phyloP scores from a whole-genome alignment of 495 filamentous ascomycete genomes.

The Tuber indicum region DNA sequence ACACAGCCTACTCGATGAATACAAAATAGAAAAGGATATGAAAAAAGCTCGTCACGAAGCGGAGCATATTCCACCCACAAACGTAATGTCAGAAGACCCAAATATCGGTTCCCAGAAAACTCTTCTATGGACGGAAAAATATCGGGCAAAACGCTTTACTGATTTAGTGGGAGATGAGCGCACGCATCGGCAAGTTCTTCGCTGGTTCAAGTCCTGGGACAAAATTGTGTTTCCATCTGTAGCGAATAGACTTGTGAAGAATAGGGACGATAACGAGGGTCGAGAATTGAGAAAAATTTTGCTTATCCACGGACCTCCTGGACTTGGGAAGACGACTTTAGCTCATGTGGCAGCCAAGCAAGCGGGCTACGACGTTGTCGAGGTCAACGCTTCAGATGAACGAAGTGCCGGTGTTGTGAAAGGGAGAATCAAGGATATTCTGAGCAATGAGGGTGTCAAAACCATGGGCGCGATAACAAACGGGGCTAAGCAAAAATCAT shows the following conservation, averaged over 20 bases:
- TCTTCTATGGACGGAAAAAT: slow-evolving; percentile 79
- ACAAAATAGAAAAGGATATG: slow-evolving; percentile 35
- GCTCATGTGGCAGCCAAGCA: slow-evolving; percentile 94
- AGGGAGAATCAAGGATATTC: slow-evolving; percentile 75
- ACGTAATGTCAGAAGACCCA: slow-evolving; percentile 27
- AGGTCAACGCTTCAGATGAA: slow-evolving; percentile 82
- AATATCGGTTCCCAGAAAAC: slow-evolving; percentile 48
- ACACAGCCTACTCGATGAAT: slow-evolving; percentile 66
- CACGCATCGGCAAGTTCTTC: slow-evolving; percentile 82
- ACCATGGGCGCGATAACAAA: slow-evolving; percentile 62
- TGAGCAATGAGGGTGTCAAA: slow-evolving; percentile 88
- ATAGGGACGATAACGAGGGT: slow-evolving; percentile 53
- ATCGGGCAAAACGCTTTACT: slow-evolving; percentile 83
- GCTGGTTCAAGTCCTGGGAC: slow-evolving; percentile 94
- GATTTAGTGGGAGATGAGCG: slow-evolving; percentile 91
- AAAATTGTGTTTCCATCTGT: slow-evolving; percentile 71
- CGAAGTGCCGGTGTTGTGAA: slow-evolving; percentile 73
- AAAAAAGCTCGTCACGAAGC: slow-evolving; percentile 18
- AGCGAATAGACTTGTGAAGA: slow-evolving; percentile 43
- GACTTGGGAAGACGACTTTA: slow-evolving; percentile 90
- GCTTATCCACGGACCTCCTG: slow-evolving; percentile 81
- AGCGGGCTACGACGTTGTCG: slow-evolving; percentile 88
- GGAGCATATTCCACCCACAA: slow-evolving; percentile 17
- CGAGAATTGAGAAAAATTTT: slow-evolving; percentile 75
- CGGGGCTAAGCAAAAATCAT: slow-evolving; percentile 48